Conservation (phyloP, 257 asterid genomes). For the Echites panduratus region DNA sequence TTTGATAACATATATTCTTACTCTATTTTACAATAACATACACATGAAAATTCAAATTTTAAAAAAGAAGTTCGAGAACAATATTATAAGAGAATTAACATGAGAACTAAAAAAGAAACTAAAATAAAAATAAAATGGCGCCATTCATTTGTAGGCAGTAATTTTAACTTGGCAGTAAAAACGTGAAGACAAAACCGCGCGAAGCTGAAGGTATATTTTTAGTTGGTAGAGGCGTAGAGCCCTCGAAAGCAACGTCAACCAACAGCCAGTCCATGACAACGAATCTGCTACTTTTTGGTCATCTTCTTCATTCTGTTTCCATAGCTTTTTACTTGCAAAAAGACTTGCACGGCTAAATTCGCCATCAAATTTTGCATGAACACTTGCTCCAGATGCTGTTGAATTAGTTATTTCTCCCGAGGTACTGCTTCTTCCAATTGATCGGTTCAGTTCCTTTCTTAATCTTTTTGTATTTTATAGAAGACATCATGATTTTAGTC, state of each 20-base stretch:
- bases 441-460: neutral
- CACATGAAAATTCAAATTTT: no score
- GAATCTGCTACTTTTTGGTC: neutral
- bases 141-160: neutral
- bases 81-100: no score
- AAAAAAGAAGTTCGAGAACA: no score
- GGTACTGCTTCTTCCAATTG: neutral
- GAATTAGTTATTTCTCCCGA: neutral
- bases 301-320: neutral
- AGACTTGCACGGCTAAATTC: neutral
- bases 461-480: neutral
- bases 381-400: neutral
- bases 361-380: neutral
- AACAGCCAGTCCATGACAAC: neutral
- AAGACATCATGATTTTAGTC: neutral
- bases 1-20: no score
- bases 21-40: no score
- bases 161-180: neutral
- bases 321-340: neutral
- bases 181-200: neutral
- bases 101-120: neutral
- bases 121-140: neutral
- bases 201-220: neutral
- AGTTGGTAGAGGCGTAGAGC: neutral
- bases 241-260: neutral